These are phyloP conservation scores for Penicilliopsis zonata DNA, from an alignment of 495 filamentous ascomycete species.

Conservation along the genomic window DNA sequence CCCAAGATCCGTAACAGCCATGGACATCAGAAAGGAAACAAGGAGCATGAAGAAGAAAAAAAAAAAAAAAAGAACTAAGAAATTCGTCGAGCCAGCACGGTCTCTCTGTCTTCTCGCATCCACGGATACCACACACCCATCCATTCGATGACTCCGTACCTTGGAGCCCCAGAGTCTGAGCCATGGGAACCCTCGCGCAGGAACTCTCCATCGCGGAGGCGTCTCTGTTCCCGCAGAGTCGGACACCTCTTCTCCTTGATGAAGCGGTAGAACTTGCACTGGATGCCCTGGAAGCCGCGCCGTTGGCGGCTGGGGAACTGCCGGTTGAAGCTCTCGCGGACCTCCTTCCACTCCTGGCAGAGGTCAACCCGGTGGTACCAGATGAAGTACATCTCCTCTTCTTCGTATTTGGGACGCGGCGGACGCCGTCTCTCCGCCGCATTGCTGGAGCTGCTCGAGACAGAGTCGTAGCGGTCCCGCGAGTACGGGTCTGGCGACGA, in stretches of 20 bases:
- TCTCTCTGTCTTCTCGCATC: slow-evolving; percentile 22
- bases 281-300: slow-evolving; percentile 36
- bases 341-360: slow-evolving; percentile 38
- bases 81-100: slow-evolving; percentile 4
- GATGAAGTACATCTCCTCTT: slow-evolving; percentile 43
- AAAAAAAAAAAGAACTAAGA: background rate
- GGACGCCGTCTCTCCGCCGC: slow-evolving; percentile 26
- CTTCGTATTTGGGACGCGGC: slow-evolving; percentile 36
- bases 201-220: slow-evolving; percentile 34
- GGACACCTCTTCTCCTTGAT: slow-evolving; percentile 37
- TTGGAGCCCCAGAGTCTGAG: slow-evolving; percentile 7
- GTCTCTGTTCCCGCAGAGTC: slow-evolving; percentile 30
- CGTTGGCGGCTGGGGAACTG: slow-evolving; percentile 34
- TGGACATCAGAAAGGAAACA: background rate
- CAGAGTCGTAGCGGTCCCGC: slow-evolving; percentile 30
- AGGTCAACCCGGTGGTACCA: slow-evolving; percentile 45
- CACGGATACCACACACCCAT: slow-evolving; percentile 31
- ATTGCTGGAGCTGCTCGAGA: slow-evolving; percentile 30
- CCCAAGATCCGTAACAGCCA: too few relatives aligned
- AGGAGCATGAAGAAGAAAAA: background rate
- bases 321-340: slow-evolving; percentile 35
- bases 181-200: slow-evolving; percentile 16
- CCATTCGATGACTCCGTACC: slow-evolving; percentile 29
- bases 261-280: slow-evolving; percentile 45
- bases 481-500: slow-evolving; percentile 25